Percentiles rank a stretch among this genome's conserved stretches.
phyloP scores from a whole-genome alignment of 345 rosid genomes.

The Gossypium raimondii region DNA sequence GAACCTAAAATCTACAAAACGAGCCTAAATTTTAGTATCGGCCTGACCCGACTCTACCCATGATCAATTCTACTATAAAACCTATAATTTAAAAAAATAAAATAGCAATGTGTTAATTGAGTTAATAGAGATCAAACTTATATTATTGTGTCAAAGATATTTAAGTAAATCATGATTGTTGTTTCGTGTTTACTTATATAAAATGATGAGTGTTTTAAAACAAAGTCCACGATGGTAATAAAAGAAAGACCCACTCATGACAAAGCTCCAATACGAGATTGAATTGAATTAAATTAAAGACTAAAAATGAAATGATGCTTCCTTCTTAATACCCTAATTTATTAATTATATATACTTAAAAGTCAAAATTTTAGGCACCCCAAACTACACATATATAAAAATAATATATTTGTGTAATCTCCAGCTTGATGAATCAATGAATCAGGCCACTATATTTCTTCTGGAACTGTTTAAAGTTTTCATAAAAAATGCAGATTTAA shows the following conservation, averaged over 20 bases:
- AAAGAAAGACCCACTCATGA: constrained; percentile 20
- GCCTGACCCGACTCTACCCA: too few species aligned
- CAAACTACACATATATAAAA: not conserved
- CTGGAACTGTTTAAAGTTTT: not conserved
- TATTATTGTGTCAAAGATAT: too few species aligned
- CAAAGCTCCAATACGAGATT: not conserved
- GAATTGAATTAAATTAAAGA: not conserved
- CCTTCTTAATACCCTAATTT: not conserved
- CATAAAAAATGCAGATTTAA: not conserved
- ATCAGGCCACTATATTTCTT: constrained; percentile 7
- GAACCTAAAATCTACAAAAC: too few species aligned
- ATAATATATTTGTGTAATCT: not conserved
- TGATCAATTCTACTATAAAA: too few species aligned
- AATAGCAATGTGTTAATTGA: too few species aligned
- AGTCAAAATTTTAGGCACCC: constrained; percentile 8
- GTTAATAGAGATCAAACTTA: too few species aligned
- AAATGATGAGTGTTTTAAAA: too few species aligned
- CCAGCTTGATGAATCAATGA: not conserved
- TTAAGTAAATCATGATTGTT: too few species aligned
- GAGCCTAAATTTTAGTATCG: too few species aligned
- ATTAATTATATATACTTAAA: not conserved
- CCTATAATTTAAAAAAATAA: too few species aligned
- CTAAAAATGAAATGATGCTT: constrained; percentile 1
- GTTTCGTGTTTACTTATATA: too few species aligned
- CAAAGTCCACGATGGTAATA: not conserved